Evolutionary conservation across 2,329 filamentous ascomycete species (phyloP).

Genomic region (Ceratocystis cubensis): DNA sequence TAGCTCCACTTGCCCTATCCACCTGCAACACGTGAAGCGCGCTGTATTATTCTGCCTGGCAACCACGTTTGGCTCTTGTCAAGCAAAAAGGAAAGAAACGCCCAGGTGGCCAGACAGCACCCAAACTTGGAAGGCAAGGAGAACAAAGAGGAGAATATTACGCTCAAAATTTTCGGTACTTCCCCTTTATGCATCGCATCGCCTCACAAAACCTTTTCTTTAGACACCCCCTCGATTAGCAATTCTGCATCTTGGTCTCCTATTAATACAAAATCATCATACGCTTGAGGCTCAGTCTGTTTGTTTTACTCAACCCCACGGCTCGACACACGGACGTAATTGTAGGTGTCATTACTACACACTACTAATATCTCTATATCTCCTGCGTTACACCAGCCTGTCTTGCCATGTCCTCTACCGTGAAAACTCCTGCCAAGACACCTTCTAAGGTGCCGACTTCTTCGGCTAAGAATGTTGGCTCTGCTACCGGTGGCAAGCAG

Average conservation of each 20-base stretch:
- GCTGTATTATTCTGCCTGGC: not conserved
- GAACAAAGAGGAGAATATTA: not conserved
- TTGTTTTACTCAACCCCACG: not conserved
- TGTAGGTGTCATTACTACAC: not conserved
- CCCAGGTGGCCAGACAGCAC: not conserved
- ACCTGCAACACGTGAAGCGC: not conserved
- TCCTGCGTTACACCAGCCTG: not conserved
- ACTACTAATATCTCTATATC: not conserved
- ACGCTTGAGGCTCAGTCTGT: not conserved
- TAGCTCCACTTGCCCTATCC: not conserved
- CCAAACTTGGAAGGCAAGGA: not conserved
- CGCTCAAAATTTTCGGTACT: not conserved
- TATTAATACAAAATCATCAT: not conserved
- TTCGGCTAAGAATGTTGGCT: slow-evolving; percentile 23
- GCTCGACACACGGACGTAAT: not conserved
- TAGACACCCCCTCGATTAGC: not conserved
- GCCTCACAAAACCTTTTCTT: not conserved
- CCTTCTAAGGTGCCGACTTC: slow-evolving; percentile 30
- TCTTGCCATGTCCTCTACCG: slow-evolving; percentile 5
- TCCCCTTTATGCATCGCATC: not conserved
- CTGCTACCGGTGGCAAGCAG: slow-evolving; percentile 28
- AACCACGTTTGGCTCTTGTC: not conserved
- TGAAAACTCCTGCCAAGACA: slow-evolving; percentile 18
- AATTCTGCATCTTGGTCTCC: not conserved
- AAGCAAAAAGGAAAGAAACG: not conserved